phyloP scores from a whole-genome alignment of 495 filamentous ascomycete genomes.

The Neurospora sp. region DNA sequence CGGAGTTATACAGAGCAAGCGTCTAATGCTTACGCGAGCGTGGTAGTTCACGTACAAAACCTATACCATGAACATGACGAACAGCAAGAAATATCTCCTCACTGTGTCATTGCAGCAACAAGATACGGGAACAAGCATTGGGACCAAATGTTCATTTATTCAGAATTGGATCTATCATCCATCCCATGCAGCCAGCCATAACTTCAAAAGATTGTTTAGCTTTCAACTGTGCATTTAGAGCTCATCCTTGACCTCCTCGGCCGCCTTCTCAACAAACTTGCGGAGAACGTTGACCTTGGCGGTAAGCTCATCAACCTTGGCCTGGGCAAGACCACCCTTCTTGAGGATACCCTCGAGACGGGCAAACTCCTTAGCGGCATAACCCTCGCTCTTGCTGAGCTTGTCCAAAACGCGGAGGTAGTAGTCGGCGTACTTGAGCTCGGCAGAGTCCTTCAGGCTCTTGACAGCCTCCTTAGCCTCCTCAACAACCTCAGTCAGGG shows the following conservation, averaged over 20 bases:
- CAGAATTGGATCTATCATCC: neutral
- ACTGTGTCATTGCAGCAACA: neutral
- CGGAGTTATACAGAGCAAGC: neutral
- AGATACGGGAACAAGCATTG: neutral
- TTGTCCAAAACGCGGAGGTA: slow-evolving; percentile 87
- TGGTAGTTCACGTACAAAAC: neutral
- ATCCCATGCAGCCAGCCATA: neutral
- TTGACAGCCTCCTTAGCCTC: slow-evolving; percentile 62
- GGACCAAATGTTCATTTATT: neutral
- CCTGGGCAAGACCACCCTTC: slow-evolving; percentile 75
- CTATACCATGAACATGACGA: neutral
- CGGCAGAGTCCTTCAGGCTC: slow-evolving; percentile 47
- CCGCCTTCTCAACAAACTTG: slow-evolving; percentile 51
- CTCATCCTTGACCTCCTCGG: slow-evolving; percentile 51
- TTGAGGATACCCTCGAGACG: slow-evolving; percentile 68
- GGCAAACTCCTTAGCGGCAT: slow-evolving; percentile 75
- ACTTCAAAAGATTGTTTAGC: neutral
- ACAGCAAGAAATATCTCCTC: neutral
- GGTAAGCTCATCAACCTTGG: slow-evolving; percentile 84
- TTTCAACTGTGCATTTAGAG: slow-evolving; percentile 38
- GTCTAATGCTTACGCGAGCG: neutral
- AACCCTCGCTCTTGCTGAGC: slow-evolving; percentile 61
- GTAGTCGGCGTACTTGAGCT: slow-evolving; percentile 77
- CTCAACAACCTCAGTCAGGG: slow-evolving; percentile 45
- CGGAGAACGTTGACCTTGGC: slow-evolving; percentile 81